phyloP scores from a whole-genome alignment of 2,329 filamentous ascomycete genomes.

The Ceratocystis ficicola region DNA sequence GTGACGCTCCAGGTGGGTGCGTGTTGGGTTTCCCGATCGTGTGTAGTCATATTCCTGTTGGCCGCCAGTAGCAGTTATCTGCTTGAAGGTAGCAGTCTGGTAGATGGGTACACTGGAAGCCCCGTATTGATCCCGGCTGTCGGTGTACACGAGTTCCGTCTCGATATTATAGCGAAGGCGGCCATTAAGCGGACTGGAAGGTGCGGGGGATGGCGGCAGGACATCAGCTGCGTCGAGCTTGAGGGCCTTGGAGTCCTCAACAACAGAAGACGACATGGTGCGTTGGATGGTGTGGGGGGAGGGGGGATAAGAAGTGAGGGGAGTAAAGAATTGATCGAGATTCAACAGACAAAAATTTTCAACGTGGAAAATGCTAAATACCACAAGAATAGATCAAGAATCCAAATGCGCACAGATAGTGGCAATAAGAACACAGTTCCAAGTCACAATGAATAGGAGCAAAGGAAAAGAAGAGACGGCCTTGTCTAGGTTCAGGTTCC shows the following conservation, averaged over 20 bases:
- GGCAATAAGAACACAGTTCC: not conserved
- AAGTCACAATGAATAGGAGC: not conserved
- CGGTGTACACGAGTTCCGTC: slow-evolving; percentile 92
- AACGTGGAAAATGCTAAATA: not conserved
- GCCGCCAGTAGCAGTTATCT: slow-evolving; percentile 64
- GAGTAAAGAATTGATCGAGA: not conserved
- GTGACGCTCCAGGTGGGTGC: slow-evolving; percentile 90
- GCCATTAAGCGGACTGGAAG: slow-evolving; percentile 76
- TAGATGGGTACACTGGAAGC: slow-evolving; percentile 95
- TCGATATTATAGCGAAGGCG: slow-evolving; percentile 78
- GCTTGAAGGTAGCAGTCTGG: slow-evolving; percentile 97
- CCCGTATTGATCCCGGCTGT: slow-evolving; percentile 93
- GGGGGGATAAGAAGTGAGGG: not conserved
- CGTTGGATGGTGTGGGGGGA: not conserved
- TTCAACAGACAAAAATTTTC: not conserved
- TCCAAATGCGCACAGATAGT: too few species aligned
- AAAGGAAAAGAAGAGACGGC: not conserved
- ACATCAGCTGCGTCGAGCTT: slow-evolving; percentile 59
- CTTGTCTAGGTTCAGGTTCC: not conserved
- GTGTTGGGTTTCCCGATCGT: slow-evolving; percentile 89
- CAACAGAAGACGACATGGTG: slow-evolving; percentile 24
- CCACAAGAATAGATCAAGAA: too few species aligned
- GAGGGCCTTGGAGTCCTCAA: slow-evolving; percentile 32
- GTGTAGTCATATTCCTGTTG: slow-evolving; percentile 94
- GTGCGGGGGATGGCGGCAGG: slow-evolving; percentile 81